phyloP scores from a whole-genome alignment of 495 filamentous ascomycete genomes.

The Cairneyella variabilis region DNA sequence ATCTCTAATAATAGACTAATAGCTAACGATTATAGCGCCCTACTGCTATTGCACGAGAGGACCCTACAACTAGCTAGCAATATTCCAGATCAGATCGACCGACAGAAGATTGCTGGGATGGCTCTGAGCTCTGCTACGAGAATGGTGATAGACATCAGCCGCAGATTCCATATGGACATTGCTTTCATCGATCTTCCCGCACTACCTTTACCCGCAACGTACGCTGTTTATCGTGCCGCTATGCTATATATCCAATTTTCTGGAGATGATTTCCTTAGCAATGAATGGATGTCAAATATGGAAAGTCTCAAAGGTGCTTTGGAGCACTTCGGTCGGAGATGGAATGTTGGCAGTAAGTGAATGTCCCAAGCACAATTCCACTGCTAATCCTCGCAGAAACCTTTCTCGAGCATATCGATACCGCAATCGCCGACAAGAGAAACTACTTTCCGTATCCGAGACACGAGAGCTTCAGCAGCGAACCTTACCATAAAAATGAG shows the following conservation, averaged over 20 bases:
- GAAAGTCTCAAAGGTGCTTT: slow-evolving; percentile 12
- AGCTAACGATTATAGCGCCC: slow-evolving; percentile 8
- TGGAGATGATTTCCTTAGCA: slow-evolving; percentile 8
- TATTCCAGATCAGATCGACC: background rate
- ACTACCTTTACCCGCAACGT: slow-evolving; percentile 16
- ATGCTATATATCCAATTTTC: slow-evolving; percentile 19
- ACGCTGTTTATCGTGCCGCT: slow-evolving; percentile 8
- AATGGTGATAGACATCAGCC: slow-evolving; percentile 19
- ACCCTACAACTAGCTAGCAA: slow-evolving; percentile 1
- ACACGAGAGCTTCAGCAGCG: too few relatives aligned
- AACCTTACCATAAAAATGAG: too few relatives aligned
- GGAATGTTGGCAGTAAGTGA: slow-evolving; percentile 18
- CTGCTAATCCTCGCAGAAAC: slow-evolving; percentile 2
- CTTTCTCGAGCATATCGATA: slow-evolving; percentile 11
- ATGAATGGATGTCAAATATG: slow-evolving; percentile 11
- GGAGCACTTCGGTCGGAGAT: slow-evolving; percentile 10
- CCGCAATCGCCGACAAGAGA: background rate
- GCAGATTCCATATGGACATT: slow-evolving; percentile 14
- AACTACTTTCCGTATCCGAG: too few relatives aligned
- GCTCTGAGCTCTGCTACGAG: slow-evolving; percentile 15
- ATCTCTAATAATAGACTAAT: background rate
- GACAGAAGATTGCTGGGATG: slow-evolving; percentile 8
- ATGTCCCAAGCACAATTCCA: too few relatives aligned
- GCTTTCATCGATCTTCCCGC: slow-evolving; percentile 14
- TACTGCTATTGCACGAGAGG: slow-evolving; percentile 13